These are phyloP conservation scores for Grosmannia clavigera DNA, from an alignment of 2,329 filamentous ascomycete genomes.

Conservation along the genomic window DNA sequence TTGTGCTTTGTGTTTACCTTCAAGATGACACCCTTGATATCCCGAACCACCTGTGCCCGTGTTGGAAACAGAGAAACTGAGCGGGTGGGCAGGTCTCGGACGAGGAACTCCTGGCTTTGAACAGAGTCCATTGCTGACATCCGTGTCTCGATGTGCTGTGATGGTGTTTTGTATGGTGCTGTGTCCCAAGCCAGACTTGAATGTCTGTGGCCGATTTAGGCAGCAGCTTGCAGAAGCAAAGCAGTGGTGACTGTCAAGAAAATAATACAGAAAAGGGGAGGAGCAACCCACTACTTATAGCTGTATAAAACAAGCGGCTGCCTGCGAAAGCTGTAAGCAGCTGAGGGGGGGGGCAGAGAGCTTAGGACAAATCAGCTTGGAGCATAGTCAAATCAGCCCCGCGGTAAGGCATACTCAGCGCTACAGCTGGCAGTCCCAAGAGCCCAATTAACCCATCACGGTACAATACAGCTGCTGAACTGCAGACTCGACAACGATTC, in stretches of 20 bases:
- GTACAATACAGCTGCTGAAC: no score
- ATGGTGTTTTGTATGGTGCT: neutral
- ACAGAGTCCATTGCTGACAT: constrained; percentile 22
- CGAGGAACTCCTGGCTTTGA: constrained; percentile 36
- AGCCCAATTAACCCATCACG: no score
- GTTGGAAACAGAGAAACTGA: constrained; percentile 51
- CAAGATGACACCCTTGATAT: constrained; percentile 41
- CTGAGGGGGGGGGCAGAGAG: neutral
- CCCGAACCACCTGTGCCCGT: constrained; percentile 46
- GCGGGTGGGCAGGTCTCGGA: constrained; percentile 45
- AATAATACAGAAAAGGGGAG: neutral
- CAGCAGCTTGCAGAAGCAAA: no score
- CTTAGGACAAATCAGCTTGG: neutral
- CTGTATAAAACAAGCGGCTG: neutral
- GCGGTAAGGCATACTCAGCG: no score
- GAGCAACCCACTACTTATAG: no score
- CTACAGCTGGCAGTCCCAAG: no score
- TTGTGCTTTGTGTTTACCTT: constrained; percentile 20
- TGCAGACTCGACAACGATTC: no score
- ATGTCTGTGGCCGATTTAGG: neutral
- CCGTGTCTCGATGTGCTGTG: no score
- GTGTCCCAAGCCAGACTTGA: neutral
- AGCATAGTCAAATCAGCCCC: neutral
- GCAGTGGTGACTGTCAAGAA: no score
- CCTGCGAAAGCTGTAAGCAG: neutral